Base-by-base conservation (phyloP, 176 grass and related monocot species). In the Lolium multiflorum region DNA sequence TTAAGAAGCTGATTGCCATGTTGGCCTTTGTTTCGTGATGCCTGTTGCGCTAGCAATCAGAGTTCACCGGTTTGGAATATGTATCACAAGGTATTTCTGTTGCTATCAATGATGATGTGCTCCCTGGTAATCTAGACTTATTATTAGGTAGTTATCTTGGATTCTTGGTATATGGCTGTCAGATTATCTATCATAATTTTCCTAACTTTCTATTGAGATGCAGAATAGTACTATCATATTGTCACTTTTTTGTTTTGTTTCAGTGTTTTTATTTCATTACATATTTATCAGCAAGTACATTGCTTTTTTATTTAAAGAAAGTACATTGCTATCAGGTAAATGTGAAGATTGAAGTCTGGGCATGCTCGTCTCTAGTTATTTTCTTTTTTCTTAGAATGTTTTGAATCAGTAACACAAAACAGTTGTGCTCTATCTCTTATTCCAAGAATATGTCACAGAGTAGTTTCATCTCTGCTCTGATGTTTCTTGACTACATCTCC, bases 1-100 rank as follows among this genome's bases (percentile, higher is more conserved):
- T 65, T 15, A 65, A 65, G 25, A 65, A 65, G 62, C 62, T 65
- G 24, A 15, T 65, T 65, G 24, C 62, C 62, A 65, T 31, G 62
- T 5, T 65, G 25, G 25, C 62, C 62, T 3, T 31, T 28, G 62
- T 28, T 65, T 6, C 25, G 4, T 65, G 62, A 65, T 31, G 62
- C 25, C 22, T 65, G 5, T 31, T 65, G 12, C 24, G 62, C 62
- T 65, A 31, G 25, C 25, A 31, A 65, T 65, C 24, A 15, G 25
- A 65, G 4, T 15, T 65, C 62, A 31, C 25, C 28, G 4, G 24
- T 31, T 31, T 65, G 62, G 12, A 15, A 65, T 65, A 31, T 65
- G 4, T 65, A 31, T 65, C 25, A 65, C 12, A 4, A 31, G 62
- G 24, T 65, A 21, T 11, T 65, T 5, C 3, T 63, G 4, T 26